Base-by-base conservation (phyloP, 2,329 filamentous ascomycete genomes). In the Grosmannia clavigera region DNA sequence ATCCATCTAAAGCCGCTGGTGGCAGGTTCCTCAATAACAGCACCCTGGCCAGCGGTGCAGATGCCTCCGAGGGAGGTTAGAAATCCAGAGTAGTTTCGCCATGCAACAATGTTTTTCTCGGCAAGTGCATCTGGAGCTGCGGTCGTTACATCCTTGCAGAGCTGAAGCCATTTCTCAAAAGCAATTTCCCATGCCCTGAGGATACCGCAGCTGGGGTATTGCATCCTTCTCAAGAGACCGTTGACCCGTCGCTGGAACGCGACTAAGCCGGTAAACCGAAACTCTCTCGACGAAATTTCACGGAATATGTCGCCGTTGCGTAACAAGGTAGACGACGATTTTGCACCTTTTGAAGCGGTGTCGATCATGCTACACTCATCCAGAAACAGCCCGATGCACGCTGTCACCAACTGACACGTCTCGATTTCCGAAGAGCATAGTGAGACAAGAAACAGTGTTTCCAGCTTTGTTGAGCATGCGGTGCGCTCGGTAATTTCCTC, bases 71-170 rank as follows among this genome's bases (percentile, higher is more conserved):
- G 71, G 0, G 85, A 86, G 5, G 84, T 84, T 12, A 88, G 74
- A 64, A 88, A 86, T 0, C 85, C 85, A 1, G 84, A 86, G 65
- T 83, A 80, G 64, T 87, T 88, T 46, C 85, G 78, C 85, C 85
- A 88, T 66, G 87, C 83, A 1, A 80, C 77, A 16, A 86, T 70
- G 3, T 75, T 74, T 61, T 72, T 78, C 63, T 86, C 83, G 43
- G 83, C 78, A 22, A 83, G 70, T 9, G 70, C 70, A 27, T 85
- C 80, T 5, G 74, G 66, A 2, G 76, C 68, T 1, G 76, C 74
- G n/a, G 75, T 77, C 19, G 82, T 82, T 11, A 87, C 78, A 58
- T 86, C 81, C 64, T 82, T 84, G 10, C 82, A 85, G 7, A 87
- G 72, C 62, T 80, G 76, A 25, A 84, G 75, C 85, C 85, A 88